Evolutionary conservation across 2,329 filamentous ascomycete species (phyloP).

Genomic region (Hansfordia pulvinata): DNA sequence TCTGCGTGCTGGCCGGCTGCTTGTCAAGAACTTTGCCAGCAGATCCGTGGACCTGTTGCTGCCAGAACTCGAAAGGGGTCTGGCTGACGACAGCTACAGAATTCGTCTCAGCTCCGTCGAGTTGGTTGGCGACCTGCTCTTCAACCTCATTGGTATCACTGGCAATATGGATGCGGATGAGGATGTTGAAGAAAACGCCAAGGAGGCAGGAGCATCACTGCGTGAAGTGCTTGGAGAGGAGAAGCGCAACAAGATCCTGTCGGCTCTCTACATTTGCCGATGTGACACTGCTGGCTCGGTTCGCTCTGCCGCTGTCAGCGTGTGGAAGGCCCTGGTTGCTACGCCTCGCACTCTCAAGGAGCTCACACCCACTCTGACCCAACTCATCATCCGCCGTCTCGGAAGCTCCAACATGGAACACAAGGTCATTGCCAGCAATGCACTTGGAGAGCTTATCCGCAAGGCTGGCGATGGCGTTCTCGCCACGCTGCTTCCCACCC

Average conservation of each 20-base stretch:
- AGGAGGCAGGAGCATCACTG: constrained; percentile 83
- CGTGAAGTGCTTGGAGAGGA: constrained; percentile 91
- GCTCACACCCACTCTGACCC: constrained; percentile 84
- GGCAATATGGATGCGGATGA: constrained; percentile 64
- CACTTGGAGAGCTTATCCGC: constrained; percentile 88
- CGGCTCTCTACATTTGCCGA: constrained; percentile 93
- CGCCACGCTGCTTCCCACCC: constrained; percentile 72
- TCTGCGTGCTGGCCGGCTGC: constrained; percentile 76
- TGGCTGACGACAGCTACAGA: constrained; percentile 95
- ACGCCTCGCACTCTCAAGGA: constrained; percentile 89
- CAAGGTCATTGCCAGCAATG: constrained; percentile 96
- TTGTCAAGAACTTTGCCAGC: constrained; percentile 97
- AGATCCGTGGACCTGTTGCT: constrained; percentile 88
- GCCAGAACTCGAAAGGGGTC: constrained; percentile 86
- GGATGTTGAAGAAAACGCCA: constrained; percentile 61
- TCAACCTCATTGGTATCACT: constrained; percentile 92
- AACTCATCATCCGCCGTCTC: constrained; percentile 85
- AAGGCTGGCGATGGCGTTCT: constrained; percentile 93
- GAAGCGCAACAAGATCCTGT: constrained; percentile 91
- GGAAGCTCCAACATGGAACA: constrained; percentile 97
- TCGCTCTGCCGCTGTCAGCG: constrained; percentile 74
- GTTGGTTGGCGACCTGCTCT: constrained; percentile 87
- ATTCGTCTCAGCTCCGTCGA: constrained; percentile 98
- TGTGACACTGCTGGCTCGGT: constrained; percentile 92
- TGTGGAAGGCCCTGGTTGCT: constrained; percentile 95